Evolutionary conservation across 164 flowering plant species (phyloP).

Genomic region (Tinospora cordifolia): DNA sequence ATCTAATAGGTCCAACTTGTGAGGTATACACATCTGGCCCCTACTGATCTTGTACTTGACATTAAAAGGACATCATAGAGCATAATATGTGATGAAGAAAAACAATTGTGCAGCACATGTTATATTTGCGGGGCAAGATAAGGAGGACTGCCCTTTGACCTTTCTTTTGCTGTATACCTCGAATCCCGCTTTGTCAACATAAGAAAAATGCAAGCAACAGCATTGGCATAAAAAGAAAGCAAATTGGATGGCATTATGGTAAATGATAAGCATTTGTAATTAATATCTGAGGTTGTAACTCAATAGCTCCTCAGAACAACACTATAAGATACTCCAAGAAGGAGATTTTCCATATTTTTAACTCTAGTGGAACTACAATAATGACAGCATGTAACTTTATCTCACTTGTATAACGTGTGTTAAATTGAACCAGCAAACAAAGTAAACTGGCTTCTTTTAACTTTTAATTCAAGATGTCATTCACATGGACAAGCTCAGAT

Average conservation of each 20-base stretch:
- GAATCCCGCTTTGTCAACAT: too few species aligned
- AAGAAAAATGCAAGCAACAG: too few species aligned
- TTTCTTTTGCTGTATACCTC: too few species aligned
- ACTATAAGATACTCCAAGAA: too few species aligned
- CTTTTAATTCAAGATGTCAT: not conserved
- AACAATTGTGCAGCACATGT: not conserved
- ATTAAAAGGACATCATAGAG: not conserved
- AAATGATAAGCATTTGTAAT: not conserved
- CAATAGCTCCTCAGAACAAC: not conserved
- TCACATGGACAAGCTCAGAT: too few species aligned
- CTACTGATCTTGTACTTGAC: not conserved
- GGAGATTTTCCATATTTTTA: not conserved
- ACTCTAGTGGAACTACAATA: not conserved
- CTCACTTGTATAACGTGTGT: not conserved
- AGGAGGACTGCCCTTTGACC: too few species aligned
- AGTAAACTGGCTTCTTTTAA: not conserved
- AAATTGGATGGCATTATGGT: too few species aligned
- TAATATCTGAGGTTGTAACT: not conserved
- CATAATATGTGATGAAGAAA: not conserved
- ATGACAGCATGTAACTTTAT: conserved; percentile 2
- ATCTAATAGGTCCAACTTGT: not conserved
- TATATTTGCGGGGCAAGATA: too few species aligned
- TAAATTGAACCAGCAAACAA: not conserved
- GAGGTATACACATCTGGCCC: not conserved
- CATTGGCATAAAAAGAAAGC: too few species aligned